Evolutionary conservation across 495 filamentous ascomycete genomes (phyloP).

Genomic region (Daldinia loculata): DNA sequence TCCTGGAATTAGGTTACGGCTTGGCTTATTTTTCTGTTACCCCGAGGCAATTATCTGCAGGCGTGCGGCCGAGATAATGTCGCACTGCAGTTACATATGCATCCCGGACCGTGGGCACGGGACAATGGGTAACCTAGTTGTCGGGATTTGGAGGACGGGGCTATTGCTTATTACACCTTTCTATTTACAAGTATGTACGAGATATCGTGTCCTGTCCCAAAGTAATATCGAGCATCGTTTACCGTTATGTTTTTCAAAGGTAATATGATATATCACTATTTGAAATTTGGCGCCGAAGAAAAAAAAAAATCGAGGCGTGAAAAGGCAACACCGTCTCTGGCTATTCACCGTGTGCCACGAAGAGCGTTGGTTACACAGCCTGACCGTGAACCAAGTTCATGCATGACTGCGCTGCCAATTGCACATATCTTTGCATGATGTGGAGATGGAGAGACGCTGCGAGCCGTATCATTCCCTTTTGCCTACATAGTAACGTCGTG

Average conservation of each 20-base stretch:
- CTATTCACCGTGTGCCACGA: background rate
- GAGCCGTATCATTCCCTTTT: background rate
- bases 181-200: no score
- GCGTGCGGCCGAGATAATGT: background rate
- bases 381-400: conserved; percentile 17
- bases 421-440: background rate
- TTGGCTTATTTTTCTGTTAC: background rate
- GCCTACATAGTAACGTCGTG: background rate
- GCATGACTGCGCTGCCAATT: conserved; percentile 18
- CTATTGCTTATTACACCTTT: no score
- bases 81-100: background rate
- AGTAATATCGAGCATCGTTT: no score
- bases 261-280: background rate
- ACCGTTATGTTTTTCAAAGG: no score
- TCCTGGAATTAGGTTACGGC: background rate
- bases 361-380: background rate
- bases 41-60: background rate
- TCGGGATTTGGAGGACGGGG: background rate
- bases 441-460: background rate
- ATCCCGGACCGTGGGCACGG: conserved; percentile 2
- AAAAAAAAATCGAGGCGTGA: background rate
- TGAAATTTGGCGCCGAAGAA: no score
- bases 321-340: background rate
- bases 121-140: background rate
- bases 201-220: no score